Conservation (phyloP, 1,284 basidiomycete species). For the Boletus semigastroideus region DNA sequence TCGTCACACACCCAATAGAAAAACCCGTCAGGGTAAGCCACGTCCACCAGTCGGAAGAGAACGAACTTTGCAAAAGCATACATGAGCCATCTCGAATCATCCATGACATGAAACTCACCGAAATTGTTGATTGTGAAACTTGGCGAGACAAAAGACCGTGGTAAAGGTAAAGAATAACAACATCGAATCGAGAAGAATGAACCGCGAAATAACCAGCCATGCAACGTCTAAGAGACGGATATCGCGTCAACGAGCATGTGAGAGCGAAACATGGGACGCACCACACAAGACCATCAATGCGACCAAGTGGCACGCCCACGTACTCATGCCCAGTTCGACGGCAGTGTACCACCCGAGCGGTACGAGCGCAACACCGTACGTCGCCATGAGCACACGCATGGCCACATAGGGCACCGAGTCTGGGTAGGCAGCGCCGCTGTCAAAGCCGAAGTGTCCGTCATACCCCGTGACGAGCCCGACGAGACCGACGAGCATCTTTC, state of each 20-base stretch:
- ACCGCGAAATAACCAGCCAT: conserved; percentile 95
- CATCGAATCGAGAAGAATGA: conserved; percentile 98
- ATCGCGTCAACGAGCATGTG: neutral
- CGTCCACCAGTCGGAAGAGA: conserved; percentile 95
- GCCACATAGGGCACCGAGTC: conserved; percentile 86
- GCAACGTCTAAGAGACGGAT: conserved; percentile 69
- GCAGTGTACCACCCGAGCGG: conserved; percentile 96
- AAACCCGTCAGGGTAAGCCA: conserved; percentile 91
- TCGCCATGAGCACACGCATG: conserved; percentile 94
- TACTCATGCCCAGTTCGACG: conserved; percentile 92
- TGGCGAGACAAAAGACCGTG: conserved; percentile 92
- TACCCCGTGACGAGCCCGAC: conserved; percentile 91
- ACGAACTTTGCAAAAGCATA: conserved; percentile 56
- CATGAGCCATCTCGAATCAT: conserved; percentile 2
- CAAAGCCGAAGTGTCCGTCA: conserved; percentile 91
- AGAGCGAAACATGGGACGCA: conserved; percentile 40
- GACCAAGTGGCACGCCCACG: conserved; percentile 87
- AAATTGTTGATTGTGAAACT: conserved; percentile 96
- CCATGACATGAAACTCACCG: conserved; percentile 48
- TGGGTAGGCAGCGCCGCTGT: conserved; percentile 88
- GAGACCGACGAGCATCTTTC: conserved; percentile 98
- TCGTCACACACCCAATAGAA: conserved; percentile 94
- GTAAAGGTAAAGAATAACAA: conserved; percentile 97
- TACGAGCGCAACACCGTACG: conserved; percentile 93
- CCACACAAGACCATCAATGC: conserved; percentile 92